Evolutionary conservation across 1,139 yeast species (phyloP).

Genomic region (Geotrichum carabidarum): DNA sequence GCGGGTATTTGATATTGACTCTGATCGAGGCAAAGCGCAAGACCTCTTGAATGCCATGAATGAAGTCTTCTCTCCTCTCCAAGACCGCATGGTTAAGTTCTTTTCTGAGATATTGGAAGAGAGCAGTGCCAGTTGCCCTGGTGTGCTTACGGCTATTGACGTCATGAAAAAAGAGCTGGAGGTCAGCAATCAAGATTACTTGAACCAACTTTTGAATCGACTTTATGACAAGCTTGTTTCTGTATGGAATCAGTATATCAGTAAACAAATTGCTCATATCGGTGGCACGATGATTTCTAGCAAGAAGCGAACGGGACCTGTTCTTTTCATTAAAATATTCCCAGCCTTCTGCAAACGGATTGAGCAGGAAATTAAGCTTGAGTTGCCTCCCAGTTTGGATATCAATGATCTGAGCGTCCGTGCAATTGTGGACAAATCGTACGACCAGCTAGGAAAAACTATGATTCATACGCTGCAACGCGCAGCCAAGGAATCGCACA

Average conservation of each 20-base stretch:
- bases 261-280: slow-evolving; percentile 50
- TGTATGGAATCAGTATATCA: slow-evolving; percentile 58
- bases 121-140: slow-evolving; percentile 43
- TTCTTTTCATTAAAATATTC: slow-evolving; percentile 43
- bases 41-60: slow-evolving; percentile 51
- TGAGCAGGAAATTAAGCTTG: slow-evolving; percentile 29
- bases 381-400: slow-evolving; percentile 27
- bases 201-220: slow-evolving; percentile 50
- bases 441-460: slow-evolving; percentile 37
- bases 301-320: slow-evolving; percentile 42
- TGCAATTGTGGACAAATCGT: slow-evolving; percentile 42
- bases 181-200: slow-evolving; percentile 62
- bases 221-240: slow-evolving; percentile 49
- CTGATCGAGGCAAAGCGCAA: slow-evolving; percentile 52
- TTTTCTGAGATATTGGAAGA: slow-evolving; percentile 36
- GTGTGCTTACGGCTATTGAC: slow-evolving; percentile 43
- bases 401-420: slow-evolving; percentile 33
- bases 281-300: slow-evolving; percentile 48
- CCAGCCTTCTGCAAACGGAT: slow-evolving; percentile 43
- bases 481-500: slow-evolving; percentile 29
- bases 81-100: slow-evolving; percentile 43
- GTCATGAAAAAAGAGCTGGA: slow-evolving; percentile 38
- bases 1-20: slow-evolving; percentile 41
- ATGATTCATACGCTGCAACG: slow-evolving; percentile 33
- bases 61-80: slow-evolving; percentile 51